Evolutionary conservation across 306 rosid genomes (phyloP).

Genomic region (Lagenaria siceraria): DNA sequence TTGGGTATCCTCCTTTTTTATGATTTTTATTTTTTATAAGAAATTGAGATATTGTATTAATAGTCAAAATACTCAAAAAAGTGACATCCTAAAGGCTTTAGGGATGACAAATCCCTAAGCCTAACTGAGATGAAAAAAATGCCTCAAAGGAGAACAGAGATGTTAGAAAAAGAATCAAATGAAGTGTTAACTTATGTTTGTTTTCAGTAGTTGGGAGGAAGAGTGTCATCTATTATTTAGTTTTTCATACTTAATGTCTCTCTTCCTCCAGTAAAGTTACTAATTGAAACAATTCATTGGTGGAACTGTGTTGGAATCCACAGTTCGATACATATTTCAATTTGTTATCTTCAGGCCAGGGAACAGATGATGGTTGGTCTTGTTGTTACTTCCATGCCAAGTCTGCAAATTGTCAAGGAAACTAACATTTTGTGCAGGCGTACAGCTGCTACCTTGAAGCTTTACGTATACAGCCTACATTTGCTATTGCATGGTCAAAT

Average conservation of each 20-base stretch:
- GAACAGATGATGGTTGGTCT: constrained; percentile 87
- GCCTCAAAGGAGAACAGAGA: not conserved
- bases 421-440: constrained; percentile 99
- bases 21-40: not conserved
- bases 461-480: constrained; percentile 82
- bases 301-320: constrained; percentile 71
- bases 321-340: constrained; percentile 71
- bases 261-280: constrained; percentile 46
- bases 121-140: not conserved
- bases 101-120: not conserved
- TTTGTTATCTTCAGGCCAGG: constrained; percentile 75
- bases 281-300: constrained; percentile 66
- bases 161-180: not conserved
- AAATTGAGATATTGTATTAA: not conserved
- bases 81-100: not conserved
- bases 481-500: constrained; percentile 99
- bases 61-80: not conserved
- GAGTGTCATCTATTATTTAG: constrained; percentile 35
- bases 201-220: constrained; percentile 23
- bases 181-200: not conserved
- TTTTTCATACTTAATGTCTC: constrained; percentile 28
- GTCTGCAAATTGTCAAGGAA: constrained; percentile 83
- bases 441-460: constrained; percentile 99
- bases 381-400: constrained; percentile 73
- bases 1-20: not conserved